Conservation (phyloP, 306 rosid genomes). For the Prunus mongolica region DNA sequence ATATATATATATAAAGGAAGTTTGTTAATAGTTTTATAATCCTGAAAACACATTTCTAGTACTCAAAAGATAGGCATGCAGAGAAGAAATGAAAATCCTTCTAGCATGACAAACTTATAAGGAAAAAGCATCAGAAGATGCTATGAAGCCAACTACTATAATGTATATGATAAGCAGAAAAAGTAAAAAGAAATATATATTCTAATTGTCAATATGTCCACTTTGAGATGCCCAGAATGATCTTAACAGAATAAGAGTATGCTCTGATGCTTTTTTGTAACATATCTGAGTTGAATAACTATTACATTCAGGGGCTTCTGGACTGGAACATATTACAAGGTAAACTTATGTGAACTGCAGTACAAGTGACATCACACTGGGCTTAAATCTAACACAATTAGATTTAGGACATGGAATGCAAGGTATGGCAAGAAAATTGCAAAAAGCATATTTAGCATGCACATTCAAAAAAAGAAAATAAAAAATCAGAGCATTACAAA, state of each 20-base stretch:
- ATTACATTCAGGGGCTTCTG: neutral
- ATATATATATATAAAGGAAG: neutral
- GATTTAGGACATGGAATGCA: neutral
- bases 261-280: neutral
- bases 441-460: neutral
- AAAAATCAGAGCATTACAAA: conserved; percentile 16
- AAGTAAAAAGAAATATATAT: neutral
- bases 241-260: neutral
- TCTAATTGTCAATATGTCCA: neutral
- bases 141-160: neutral
- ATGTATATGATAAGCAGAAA: neutral
- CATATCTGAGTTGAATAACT: neutral
- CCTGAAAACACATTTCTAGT: neutral
- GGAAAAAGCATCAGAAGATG: neutral
- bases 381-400: neutral
- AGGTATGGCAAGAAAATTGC: neutral
- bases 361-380: neutral
- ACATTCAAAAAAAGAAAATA: neutral
- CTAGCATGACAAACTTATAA: conserved; percentile 1
- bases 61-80: neutral
- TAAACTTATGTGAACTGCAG: neutral
- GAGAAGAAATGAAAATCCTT: neutral
- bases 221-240: neutral
- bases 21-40: neutral
- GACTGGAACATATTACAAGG: neutral